Conservation (phyloP, 1,284 basidiomycete genomes). For the Cystobasidiaceae sp. region DNA sequence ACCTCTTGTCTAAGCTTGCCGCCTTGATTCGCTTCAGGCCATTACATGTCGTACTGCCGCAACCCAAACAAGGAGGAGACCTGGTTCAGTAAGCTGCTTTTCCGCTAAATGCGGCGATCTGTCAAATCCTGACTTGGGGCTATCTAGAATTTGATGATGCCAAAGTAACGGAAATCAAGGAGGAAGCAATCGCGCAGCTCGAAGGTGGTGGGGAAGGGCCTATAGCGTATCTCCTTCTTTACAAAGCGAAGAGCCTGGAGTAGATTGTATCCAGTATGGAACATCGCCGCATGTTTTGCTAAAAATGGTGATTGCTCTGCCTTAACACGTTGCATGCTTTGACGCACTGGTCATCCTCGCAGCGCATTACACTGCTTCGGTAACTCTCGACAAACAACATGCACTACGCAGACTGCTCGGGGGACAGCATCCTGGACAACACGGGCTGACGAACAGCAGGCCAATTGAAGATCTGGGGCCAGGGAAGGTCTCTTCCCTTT, state of each 20-base stretch:
- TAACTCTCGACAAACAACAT: too few species aligned
- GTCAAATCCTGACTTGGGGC: constrained; percentile 5
- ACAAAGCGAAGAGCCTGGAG: constrained; percentile 51
- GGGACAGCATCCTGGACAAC: too few species aligned
- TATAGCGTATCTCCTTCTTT: constrained; percentile 78
- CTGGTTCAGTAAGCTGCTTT: not conserved
- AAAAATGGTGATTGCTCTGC: not conserved
- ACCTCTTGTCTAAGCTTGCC: constrained; percentile 43
- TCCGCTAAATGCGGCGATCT: not conserved
- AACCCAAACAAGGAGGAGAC: constrained; percentile 32
- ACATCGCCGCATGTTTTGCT: not conserved
- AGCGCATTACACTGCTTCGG: too few species aligned
- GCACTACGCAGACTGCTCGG: too few species aligned
- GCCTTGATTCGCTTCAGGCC: constrained; percentile 61
- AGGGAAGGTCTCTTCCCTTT: too few species aligned
- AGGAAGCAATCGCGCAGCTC: constrained; percentile 72
- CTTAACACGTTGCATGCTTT: not conserved
- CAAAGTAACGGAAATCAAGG: constrained; percentile 71
- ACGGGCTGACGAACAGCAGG: too few species aligned
- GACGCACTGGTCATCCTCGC: too few species aligned
- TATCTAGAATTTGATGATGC: constrained; percentile 67
- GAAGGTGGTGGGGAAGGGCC: constrained; percentile 80
- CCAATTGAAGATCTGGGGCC: too few species aligned
- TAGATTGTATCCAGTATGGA: too few species aligned
- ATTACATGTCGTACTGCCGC: constrained; percentile 36